These are phyloP conservation scores for Ochromonas danica DNA, from an alignment of 108 stramenopile species.

Conservation along the genomic window DNA sequence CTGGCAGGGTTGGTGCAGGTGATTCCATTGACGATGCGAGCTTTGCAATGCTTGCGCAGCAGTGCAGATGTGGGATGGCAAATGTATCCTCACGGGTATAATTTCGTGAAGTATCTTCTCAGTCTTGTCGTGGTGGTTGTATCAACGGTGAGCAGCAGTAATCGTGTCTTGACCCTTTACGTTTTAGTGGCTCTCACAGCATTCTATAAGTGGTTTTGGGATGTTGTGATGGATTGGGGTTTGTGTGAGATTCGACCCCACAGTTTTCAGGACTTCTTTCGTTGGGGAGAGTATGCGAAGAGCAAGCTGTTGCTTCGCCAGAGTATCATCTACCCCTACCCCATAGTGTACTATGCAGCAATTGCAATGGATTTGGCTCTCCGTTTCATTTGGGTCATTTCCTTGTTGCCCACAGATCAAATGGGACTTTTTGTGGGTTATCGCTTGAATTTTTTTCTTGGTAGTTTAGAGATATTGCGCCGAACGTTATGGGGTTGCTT, in stretches of 20 bases:
- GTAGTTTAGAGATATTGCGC: constrained; percentile 77
- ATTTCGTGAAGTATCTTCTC: constrained; percentile 83
- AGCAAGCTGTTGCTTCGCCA: constrained; percentile 70
- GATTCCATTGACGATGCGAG: constrained; percentile 78
- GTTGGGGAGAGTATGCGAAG: not conserved
- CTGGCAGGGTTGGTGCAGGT: too few relatives aligned
- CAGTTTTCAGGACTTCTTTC: too few relatives aligned
- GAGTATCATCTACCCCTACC: constrained; percentile 73
- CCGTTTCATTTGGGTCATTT: constrained; percentile 82
- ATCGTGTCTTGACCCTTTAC: constrained; percentile 79
- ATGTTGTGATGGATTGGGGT: constrained; percentile 91
- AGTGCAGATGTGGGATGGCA: constrained; percentile 73
- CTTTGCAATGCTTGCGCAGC: constrained; percentile 85
- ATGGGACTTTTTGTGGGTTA: not conserved
- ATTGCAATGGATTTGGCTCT: constrained; percentile 64
- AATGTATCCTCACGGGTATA: constrained; percentile 72
- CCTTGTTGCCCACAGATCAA: constrained; percentile 65
- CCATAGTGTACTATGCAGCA: constrained; percentile 65
- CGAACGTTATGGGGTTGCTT: constrained; percentile 85
- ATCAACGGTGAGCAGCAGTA: constrained; percentile 47
- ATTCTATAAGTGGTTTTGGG: constrained; percentile 78
- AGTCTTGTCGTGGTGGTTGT: constrained; percentile 39
- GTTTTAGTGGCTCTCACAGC: constrained; percentile 74
- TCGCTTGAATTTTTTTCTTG: constrained; percentile 40
- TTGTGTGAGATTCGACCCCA: not conserved